phyloP scores from a whole-genome alignment of 139 green algal species.

The Trebouxia sp. region DNA sequence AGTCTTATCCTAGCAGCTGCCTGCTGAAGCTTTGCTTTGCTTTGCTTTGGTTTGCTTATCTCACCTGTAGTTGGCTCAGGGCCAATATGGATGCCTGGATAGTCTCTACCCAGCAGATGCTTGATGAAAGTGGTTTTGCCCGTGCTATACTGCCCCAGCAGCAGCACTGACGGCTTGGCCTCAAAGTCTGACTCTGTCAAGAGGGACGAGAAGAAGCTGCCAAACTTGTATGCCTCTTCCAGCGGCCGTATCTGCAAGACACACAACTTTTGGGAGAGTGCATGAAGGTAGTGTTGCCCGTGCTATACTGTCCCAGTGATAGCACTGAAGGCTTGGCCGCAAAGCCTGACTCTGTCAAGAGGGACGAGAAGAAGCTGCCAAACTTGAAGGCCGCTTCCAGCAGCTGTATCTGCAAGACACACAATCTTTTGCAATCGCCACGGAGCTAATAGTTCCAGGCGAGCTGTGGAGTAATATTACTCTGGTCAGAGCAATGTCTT shows the following conservation, averaged over 20 bases:
- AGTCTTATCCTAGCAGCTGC: no score
- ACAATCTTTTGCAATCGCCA: no score
- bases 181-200: constrained; percentile 92
- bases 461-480: no score
- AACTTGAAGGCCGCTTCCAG: constrained; percentile 95
- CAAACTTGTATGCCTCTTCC: constrained; percentile 93
- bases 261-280: no score
- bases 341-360: constrained; percentile 90
- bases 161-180: constrained; percentile 93
- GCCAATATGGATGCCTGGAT: constrained; percentile 93
- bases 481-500: no score
- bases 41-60: no score
- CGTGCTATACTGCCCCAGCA: constrained; percentile 97
- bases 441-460: no score
- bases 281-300: constrained; percentile 99
- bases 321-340: constrained; percentile 95
- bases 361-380: constrained; percentile 85
- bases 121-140: constrained; percentile 99
- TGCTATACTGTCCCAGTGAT: constrained; percentile 97
- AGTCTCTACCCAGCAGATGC: constrained; percentile 87
- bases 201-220: constrained; percentile 86
- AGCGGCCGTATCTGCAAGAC: constrained; percentile 78
- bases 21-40: no score
- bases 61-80: constrained; percentile 91
- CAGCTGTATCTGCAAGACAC: constrained; percentile 70